A percentile compares a stretch with the other conserved stretches of the same genome.
phyloP scores from a whole-genome alignment of 2,329 filamentous ascomycete genomes.

The Leptoxyphium fumago region DNA sequence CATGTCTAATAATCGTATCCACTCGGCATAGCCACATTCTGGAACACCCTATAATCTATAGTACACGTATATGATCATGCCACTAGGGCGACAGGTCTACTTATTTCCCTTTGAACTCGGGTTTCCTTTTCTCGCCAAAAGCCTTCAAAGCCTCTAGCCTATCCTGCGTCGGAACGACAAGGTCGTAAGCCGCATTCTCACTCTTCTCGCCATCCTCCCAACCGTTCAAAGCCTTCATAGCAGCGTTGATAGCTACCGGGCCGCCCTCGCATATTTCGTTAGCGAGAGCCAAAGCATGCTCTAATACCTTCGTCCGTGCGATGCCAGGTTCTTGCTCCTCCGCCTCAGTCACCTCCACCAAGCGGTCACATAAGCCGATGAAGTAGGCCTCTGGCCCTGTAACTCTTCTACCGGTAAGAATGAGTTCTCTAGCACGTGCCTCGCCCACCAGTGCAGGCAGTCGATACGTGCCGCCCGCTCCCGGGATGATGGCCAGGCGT shows the following conservation, averaged over 20 bases:
- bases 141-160: slow-evolving; percentile 75
- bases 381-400: slow-evolving; percentile 77
- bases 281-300: neutral
- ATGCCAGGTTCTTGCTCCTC: slow-evolving; percentile 50
- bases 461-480: slow-evolving; percentile 82
- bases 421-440: slow-evolving; percentile 70
- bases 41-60: too few species aligned
- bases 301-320: slow-evolving; percentile 56
- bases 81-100: too few species aligned
- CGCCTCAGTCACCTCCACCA: slow-evolving; percentile 60
- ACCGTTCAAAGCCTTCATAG: slow-evolving; percentile 60
- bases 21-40: too few species aligned
- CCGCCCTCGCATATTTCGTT: slow-evolving; percentile 61
- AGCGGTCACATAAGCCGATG: slow-evolving; percentile 73
- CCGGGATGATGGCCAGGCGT: slow-evolving; percentile 81
- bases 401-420: slow-evolving; percentile 80
- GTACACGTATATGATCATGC: too few species aligned
- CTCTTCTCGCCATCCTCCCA: slow-evolving; percentile 51
- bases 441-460: slow-evolving; percentile 71
- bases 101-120: slow-evolving; percentile 47
- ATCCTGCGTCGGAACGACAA: slow-evolving; percentile 73
- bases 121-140: slow-evolving; percentile 64
- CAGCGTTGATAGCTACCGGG: slow-evolving; percentile 67
- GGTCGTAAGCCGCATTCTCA: slow-evolving; percentile 79
- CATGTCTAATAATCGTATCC: too few species aligned